These are phyloP conservation scores for Fragilaria radians DNA, from an alignment of 108 stramenopile genomes.

Conservation along the genomic window DNA sequence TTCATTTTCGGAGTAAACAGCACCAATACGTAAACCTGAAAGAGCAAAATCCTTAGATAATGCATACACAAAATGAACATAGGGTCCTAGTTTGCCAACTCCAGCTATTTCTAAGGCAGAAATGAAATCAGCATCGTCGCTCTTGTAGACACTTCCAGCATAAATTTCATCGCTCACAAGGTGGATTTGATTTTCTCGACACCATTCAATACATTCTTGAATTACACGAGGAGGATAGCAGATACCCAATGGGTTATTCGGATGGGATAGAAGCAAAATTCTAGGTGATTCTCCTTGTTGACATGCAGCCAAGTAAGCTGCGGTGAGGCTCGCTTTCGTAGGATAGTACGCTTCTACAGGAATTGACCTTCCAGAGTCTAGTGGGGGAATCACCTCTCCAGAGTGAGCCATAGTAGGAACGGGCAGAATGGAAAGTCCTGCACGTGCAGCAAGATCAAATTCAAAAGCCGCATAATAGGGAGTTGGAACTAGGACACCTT, in stretches of 20 bases:
- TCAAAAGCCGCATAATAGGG: conserved; percentile 95
- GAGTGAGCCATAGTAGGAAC: conserved; percentile 44
- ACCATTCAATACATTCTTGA: conserved; percentile 73
- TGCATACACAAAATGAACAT: conserved; percentile 75
- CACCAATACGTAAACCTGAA: conserved; percentile 80
- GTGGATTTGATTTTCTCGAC: conserved; percentile 64
- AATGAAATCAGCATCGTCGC: conserved; percentile 34
- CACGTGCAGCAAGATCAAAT: conserved; percentile 77
- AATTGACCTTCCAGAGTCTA: conserved; percentile 4
- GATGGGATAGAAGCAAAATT: conserved; percentile 70
- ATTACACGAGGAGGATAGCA: conserved; percentile 72
- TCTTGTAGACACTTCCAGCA: conserved; percentile 64
- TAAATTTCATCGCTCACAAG: conserved; percentile 85
- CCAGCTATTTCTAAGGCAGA: conserved; percentile 53
- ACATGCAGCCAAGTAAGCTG: conserved; percentile 41
- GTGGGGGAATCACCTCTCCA: background rate
- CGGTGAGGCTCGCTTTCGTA: conserved; percentile 42
- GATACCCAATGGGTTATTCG: conserved; percentile 79
- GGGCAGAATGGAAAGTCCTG: conserved; percentile 55
- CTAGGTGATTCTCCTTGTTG: conserved; percentile 40
- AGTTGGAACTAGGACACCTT: conserved; percentile 80
- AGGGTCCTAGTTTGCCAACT: conserved; percentile 64
- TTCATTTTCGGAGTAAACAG: conserved; percentile 67
- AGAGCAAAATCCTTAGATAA: conserved; percentile 86
- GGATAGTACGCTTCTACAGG: conserved; percentile 49